phyloP scores from a whole-genome alignment of 2,329 filamentous ascomycete species.

The Xylariaceae sp. region DNA sequence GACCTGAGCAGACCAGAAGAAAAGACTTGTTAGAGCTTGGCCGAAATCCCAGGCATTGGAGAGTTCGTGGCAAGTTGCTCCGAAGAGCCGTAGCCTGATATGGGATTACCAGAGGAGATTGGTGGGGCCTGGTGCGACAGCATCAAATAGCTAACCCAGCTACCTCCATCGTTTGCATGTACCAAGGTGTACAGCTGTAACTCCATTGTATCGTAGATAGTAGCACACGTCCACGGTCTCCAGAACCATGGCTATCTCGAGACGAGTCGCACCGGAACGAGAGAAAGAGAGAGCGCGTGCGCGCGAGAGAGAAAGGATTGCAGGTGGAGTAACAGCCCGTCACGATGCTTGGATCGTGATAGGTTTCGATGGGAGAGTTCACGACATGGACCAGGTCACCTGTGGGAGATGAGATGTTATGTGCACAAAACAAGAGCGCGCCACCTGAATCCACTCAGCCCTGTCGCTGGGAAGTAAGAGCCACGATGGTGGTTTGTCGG shows the following conservation, averaged over 20 bases:
- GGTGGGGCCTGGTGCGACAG: slow-evolving; percentile 32
- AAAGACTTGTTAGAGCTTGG: slow-evolving; percentile 3
- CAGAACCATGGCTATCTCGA: neutral
- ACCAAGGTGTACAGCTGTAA: slow-evolving; percentile 5
- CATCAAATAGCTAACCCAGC: slow-evolving; percentile 21
- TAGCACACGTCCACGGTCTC: slow-evolving; percentile 12
- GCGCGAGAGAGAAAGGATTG: slow-evolving; percentile 6
- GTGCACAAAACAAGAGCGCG: slow-evolving; percentile 7
- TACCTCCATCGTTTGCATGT: slow-evolving; percentile 14
- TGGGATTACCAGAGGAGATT: slow-evolving; percentile 33
- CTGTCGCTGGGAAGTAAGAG: slow-evolving; percentile 2
- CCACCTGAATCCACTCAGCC: neutral
- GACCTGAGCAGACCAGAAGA: neutral
- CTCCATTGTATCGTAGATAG: slow-evolving; percentile 12
- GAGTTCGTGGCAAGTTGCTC: slow-evolving; percentile 38
- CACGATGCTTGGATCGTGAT: slow-evolving; percentile 8
- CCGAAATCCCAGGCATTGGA: slow-evolving; percentile 21
- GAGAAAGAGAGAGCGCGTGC: neutral
- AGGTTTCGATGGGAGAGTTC: slow-evolving; percentile 15
- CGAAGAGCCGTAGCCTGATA: slow-evolving; percentile 47
- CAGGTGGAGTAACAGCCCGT: slow-evolving; percentile 10
- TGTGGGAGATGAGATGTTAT: slow-evolving; percentile 18
- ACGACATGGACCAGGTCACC: slow-evolving; percentile 15
- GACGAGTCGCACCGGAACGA: slow-evolving; percentile 11
- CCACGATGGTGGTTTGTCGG: slow-evolving; percentile 10